Conservation (phyloP, 1,139 yeast species). For the Dujonia santamariae region DNA sequence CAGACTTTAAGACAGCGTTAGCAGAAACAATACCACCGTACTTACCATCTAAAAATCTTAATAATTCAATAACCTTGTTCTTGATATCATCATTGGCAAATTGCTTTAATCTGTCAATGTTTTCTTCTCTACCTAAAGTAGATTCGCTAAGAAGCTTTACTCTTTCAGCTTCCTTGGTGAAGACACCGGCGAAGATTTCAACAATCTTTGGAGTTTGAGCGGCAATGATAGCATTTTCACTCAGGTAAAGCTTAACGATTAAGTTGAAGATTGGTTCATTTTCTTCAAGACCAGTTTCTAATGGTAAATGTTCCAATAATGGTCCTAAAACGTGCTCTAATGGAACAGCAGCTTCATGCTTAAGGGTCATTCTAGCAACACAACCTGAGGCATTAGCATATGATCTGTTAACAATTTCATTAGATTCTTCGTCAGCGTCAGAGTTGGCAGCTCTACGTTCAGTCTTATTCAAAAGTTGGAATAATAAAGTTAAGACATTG, state of each 20-base stretch:
- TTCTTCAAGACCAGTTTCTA: conserved; percentile 87
- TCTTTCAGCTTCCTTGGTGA: conserved; percentile 70
- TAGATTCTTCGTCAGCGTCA: conserved; percentile 73
- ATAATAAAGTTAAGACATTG: conserved; percentile 69
- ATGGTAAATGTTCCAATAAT: conserved; percentile 76
- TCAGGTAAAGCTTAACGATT: conserved; percentile 67
- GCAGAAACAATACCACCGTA: conserved; percentile 60
- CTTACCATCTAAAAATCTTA: conserved; percentile 69
- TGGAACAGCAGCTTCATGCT: conserved; percentile 73
- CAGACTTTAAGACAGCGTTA: conserved; percentile 52
- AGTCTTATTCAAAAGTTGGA: conserved; percentile 74
- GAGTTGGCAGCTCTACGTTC: conserved; percentile 63
- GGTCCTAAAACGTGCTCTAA: conserved; percentile 76
- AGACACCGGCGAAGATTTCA: conserved; percentile 66
- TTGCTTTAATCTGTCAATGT: conserved; percentile 73
- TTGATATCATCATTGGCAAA: conserved; percentile 68
- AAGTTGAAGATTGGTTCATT: conserved; percentile 86
- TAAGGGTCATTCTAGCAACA: conserved; percentile 86
- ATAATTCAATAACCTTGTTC: conserved; percentile 61
- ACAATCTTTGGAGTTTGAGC: conserved; percentile 62
- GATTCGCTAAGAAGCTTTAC: conserved; percentile 66
- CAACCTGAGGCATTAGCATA: conserved; percentile 97
- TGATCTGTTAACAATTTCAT: conserved; percentile 79
- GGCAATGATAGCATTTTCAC: conserved; percentile 55
- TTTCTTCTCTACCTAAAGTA: conserved; percentile 81